Conservation (phyloP, 371 early-diverging fungal species). For the Nematocida sp. region DNA sequence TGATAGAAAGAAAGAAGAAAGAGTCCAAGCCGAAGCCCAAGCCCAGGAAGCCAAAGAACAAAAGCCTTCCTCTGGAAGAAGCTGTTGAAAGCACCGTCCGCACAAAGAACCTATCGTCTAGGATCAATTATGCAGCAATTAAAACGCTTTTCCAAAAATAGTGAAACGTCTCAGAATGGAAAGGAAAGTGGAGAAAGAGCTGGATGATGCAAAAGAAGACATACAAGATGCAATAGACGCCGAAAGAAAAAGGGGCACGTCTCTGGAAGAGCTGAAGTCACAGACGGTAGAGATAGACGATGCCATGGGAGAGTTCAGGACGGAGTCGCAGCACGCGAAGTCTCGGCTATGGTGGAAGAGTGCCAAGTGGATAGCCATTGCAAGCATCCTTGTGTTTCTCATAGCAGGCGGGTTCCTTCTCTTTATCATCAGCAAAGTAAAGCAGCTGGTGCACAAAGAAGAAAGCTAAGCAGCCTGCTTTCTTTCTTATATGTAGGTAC, state of each 20-base stretch:
- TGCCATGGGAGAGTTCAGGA: conserved; percentile 43
- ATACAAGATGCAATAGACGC: conserved; percentile 59
- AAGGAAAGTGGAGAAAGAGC: conserved; percentile 59
- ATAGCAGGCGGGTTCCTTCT: conserved; percentile 33
- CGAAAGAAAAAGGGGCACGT: conserved; percentile 58
- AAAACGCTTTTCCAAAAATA: conserved; percentile 60
- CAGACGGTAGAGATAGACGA: conserved; percentile 52
- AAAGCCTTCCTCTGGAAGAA: conserved; percentile 56
- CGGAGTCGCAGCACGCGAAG: conserved; percentile 51
- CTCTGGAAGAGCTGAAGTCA: conserved; percentile 39
- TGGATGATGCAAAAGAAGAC: conserved; percentile 57
- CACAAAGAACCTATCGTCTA: conserved; percentile 59
- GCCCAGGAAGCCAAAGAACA: conserved; percentile 50
- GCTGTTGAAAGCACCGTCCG: conserved; percentile 55
- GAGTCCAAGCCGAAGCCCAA: conserved; percentile 8
- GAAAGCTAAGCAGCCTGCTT: too few relatives aligned
- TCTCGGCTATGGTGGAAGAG: conserved; percentile 57
- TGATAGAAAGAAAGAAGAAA: conserved; percentile 54
- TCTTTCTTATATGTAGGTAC: too few relatives aligned
- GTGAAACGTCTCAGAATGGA: conserved; percentile 20
- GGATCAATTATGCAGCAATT: conserved; percentile 63
- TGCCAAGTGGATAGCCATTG: conserved; percentile 53
- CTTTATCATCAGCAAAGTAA: conserved; percentile 23
- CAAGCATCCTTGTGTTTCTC: conserved; percentile 39
- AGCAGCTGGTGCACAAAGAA: conserved; percentile 4